Conservation (phyloP, 192 early-diverging fungal species). For the Coemansia sp. region DNA sequence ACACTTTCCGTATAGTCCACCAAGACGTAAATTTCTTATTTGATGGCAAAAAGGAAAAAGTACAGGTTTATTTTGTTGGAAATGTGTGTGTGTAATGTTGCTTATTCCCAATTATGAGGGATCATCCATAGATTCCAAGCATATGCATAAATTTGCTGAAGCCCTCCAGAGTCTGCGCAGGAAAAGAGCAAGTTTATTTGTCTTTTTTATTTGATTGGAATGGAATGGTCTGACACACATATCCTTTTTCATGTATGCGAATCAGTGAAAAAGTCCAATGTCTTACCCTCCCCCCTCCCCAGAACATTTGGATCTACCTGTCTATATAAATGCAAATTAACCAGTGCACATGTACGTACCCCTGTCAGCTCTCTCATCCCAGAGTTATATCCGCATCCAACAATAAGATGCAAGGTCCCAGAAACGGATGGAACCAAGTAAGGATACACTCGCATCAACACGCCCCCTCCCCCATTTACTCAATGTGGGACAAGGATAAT, state of each 20-base stretch:
- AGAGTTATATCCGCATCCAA: neutral
- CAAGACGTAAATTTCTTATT: neutral
- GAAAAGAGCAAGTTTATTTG: neutral
- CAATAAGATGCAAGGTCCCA: neutral
- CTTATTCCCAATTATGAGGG: neutral
- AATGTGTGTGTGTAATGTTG: neutral
- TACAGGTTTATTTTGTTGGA: neutral
- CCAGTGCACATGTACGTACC: neutral
- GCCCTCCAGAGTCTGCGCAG: neutral
- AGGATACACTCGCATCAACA: neutral
- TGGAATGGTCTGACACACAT: neutral
- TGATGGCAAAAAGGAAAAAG: neutral
- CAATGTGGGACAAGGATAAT: neutral
- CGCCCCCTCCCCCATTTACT: neutral
- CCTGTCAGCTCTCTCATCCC: neutral
- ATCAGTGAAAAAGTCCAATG: neutral
- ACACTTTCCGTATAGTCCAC: neutral
- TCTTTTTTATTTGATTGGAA: neutral
- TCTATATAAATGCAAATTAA: neutral
- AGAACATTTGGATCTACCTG: neutral
- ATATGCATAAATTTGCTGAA: neutral
- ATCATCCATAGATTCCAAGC: neutral
- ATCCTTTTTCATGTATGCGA: neutral
- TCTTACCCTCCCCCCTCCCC: neutral
- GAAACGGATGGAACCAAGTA: neutral